These are phyloP conservation scores for Anthracocystis walkeri DNA, from an alignment of 1,284 basidiomycete species.

Conservation along the genomic window DNA sequence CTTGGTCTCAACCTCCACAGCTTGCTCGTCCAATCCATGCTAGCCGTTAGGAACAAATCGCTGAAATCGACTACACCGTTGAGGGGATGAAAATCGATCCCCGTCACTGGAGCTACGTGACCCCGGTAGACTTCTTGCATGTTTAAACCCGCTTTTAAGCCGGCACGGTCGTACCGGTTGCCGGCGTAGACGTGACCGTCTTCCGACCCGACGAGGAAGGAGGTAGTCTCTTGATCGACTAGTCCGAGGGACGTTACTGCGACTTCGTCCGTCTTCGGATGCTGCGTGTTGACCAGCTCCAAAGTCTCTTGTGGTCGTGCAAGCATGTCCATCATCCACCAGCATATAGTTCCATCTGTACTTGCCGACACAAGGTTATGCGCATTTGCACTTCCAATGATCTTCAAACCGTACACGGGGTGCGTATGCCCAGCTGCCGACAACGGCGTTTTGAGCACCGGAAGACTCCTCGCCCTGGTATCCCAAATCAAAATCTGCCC, in stretches of 20 bases:
- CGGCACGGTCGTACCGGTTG: slow-evolving; percentile 94
- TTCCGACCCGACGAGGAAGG: slow-evolving; percentile 96
- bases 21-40: slow-evolving; percentile 65
- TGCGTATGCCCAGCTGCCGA: slow-evolving; percentile 92
- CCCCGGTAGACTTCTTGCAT: slow-evolving; percentile 86
- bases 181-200: slow-evolving; percentile 96
- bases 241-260: slow-evolving; percentile 92
- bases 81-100: slow-evolving; percentile 89
- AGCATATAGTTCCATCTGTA: slow-evolving; percentile 95
- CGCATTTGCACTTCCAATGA: slow-evolving; percentile 97
- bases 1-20: slow-evolving; percentile 55
- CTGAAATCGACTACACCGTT: slow-evolving; percentile 82
- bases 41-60: slow-evolving; percentile 83
- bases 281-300: slow-evolving; percentile 49
- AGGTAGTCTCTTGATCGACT: slow-evolving; percentile 92
- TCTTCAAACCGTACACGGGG: slow-evolving; percentile 95
- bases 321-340: slow-evolving; percentile 98
- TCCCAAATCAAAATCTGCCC: slow-evolving; percentile 99
- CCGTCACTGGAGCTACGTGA: slow-evolving; percentile 92
- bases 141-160: slow-evolving; percentile 93
- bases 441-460: slow-evolving; percentile 94
- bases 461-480: slow-evolving; percentile 87
- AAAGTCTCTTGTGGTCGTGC: slow-evolving; percentile 78
- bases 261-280: slow-evolving; percentile 79
- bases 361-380: slow-evolving; percentile 95